A percentile compares a stretch with the other conserved stretches of the same genome.
phyloP scores from a whole-genome alignment of 2,329 filamentous ascomycete species.

The Aspergillus novofumigatus region DNA sequence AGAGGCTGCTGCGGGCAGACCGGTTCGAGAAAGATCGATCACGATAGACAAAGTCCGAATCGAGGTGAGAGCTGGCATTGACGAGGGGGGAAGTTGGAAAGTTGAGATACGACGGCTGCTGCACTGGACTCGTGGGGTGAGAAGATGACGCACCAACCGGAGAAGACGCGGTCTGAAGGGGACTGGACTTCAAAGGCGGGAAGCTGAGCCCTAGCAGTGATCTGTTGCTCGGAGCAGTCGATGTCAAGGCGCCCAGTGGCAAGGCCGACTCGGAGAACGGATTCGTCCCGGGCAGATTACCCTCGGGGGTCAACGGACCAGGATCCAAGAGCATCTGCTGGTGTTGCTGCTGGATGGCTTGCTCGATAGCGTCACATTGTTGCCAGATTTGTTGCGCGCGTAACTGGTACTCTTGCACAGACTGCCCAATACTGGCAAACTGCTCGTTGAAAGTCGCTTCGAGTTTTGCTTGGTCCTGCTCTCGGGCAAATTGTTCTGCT shows the following conservation, averaged over 20 bases:
- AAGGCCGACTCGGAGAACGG: slow-evolving; percentile 28
- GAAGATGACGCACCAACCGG: slow-evolving; percentile 29
- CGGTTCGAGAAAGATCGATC: slow-evolving; percentile 42
- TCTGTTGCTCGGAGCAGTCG: slow-evolving; percentile 27
- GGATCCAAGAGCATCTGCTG: slow-evolving; percentile 41
- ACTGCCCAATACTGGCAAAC: slow-evolving; percentile 38
- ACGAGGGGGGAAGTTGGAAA: slow-evolving; percentile 33
- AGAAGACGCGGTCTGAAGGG: slow-evolving; percentile 33
- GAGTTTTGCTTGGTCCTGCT: slow-evolving; percentile 43
- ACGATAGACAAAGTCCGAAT: slow-evolving; percentile 28
- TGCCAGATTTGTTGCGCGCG: slow-evolving; percentile 42
- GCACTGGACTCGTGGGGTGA: slow-evolving; percentile 31
- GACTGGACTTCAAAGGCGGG: slow-evolving; percentile 31
- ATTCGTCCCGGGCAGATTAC: slow-evolving; percentile 52
- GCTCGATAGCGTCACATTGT: slow-evolving; percentile 41
- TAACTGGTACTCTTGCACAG: slow-evolving; percentile 42
- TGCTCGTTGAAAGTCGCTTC: slow-evolving; percentile 43
- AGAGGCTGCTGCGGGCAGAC: slow-evolving; percentile 36
- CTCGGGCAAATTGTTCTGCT: slow-evolving; percentile 44
- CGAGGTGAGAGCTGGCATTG: slow-evolving; percentile 29
- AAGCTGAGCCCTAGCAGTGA: slow-evolving; percentile 36
- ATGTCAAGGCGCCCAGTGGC: slow-evolving; percentile 22
- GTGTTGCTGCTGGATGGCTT: slow-evolving; percentile 44
- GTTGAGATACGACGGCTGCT: slow-evolving; percentile 27
- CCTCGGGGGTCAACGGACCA: slow-evolving; percentile 57